Base-by-base conservation (phyloP, 2,329 filamentous ascomycete genomes). In the Ophiostoma himal-ulmi region DNA sequence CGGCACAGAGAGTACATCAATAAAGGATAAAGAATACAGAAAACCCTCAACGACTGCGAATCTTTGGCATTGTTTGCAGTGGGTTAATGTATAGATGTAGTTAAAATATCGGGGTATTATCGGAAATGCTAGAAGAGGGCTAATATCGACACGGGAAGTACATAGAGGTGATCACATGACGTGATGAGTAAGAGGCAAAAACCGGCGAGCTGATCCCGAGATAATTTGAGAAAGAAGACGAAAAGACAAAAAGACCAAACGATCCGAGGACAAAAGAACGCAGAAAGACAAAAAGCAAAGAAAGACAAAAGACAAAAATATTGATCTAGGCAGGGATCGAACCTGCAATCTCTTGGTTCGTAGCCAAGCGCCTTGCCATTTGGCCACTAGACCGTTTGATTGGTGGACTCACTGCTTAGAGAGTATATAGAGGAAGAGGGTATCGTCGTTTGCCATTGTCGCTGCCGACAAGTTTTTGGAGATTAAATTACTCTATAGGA, bases 301-400 rank as follows among this genome's bases (percentile, higher is more conserved):
- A n/a, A 62, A 36, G n/a, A 54, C 22, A 20, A 68, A 37, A n/a
- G 14, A 20, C 22, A 54, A 54, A 36, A 52, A 30, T 22, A 13
- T 20, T 36, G 75, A 74, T 74, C 73, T 70, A 74, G 73, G 76
- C 77, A 78, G 77, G 77, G 77, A 75, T 78, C 76, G 77, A 78
- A 78, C 77, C 77, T 78, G 76, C 76, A 77, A 77, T 77, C 76
- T 77, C 76, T 76, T 78, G 77, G 77, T 78, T 78, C 77, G 77
- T 78, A 78, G 77, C 77, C 77, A 78, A 76, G 76, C 77, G 77
- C 77, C 76, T 78, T 78, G 77, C 74, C 77, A 78, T 76, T 76
- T 74, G 74, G 75, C 76, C 75, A 77, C 73, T 74, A 70, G 73
- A 74, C 73, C 73, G 11, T n/a, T 67, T 52, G 34, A 41, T 11